A percentile compares a stretch with the other conserved stretches of the same genome.
Evolutionary conservation across 2,329 filamentous ascomycete species (phyloP).

Genomic region (Colletotrichum nymphaeae): DNA sequence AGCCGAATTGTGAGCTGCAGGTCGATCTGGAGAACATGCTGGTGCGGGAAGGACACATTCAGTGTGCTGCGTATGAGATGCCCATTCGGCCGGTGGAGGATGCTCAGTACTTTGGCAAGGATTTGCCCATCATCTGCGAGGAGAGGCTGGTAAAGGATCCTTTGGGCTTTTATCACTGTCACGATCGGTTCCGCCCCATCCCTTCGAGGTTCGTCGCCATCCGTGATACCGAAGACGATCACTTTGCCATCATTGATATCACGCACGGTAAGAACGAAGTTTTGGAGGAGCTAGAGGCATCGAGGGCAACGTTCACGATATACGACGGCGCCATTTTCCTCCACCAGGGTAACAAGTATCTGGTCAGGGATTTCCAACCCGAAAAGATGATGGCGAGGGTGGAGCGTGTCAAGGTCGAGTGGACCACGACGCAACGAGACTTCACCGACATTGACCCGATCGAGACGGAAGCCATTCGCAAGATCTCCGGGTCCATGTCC

Average conservation of each 20-base stretch:
- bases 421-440: slow-evolving; percentile 93
- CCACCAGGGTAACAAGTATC: slow-evolving; percentile 93
- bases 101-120: slow-evolving; percentile 79
- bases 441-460: slow-evolving; percentile 94
- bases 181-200: slow-evolving; percentile 86
- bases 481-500: slow-evolving; percentile 70
- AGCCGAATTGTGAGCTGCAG: slow-evolving; percentile 88
- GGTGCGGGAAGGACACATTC: slow-evolving; percentile 91
- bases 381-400: slow-evolving; percentile 88
- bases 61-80: slow-evolving; percentile 96
- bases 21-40: slow-evolving; percentile 94
- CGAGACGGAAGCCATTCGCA: slow-evolving; percentile 88
- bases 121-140: slow-evolving; percentile 76
- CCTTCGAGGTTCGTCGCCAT: slow-evolving; percentile 89
- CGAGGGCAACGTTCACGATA: slow-evolving; percentile 92
- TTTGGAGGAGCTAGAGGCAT: slow-evolving; percentile 95
- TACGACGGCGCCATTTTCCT: slow-evolving; percentile 98
- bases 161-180: slow-evolving; percentile 88
- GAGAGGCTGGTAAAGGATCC: slow-evolving; percentile 81
- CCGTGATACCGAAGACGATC: slow-evolving; percentile 87
- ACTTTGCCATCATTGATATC: slow-evolving; percentile 92
- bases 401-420: slow-evolving; percentile 89
- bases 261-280: slow-evolving; percentile 86
- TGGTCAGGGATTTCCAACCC: slow-evolving; percentile 88
- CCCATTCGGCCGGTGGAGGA: slow-evolving; percentile 86